These are phyloP conservation scores for Trypanosoma cruzi DNA, from an alignment of 208 protist species.

Conservation along the genomic window DNA sequence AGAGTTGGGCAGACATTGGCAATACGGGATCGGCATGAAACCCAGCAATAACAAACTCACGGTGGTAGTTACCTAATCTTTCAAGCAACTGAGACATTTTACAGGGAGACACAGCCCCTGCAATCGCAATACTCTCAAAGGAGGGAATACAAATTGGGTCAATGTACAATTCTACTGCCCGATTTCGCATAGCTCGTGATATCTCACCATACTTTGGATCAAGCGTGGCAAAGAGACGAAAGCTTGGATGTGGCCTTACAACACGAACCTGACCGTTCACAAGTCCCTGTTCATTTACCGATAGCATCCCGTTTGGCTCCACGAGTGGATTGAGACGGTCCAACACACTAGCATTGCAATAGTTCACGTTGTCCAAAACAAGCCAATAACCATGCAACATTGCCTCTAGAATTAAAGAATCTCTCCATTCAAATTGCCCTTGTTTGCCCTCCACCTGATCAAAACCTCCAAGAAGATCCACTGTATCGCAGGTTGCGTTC, in stretches of 20 bases:
- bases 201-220: constrained; percentile 98
- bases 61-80: constrained; percentile 67
- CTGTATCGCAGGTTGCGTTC: constrained; percentile 98
- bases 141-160: constrained; percentile 78
- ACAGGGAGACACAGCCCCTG: constrained; percentile 9
- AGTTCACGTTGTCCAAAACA: constrained; percentile 99
- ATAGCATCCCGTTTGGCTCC: constrained; percentile 96
- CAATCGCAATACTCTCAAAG: constrained; percentile 42
- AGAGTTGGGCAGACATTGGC: constrained; percentile 45
- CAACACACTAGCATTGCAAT: constrained; percentile 99
- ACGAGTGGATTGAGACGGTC: constrained; percentile 99
- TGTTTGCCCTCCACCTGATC: constrained; percentile 97
- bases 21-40: constrained; percentile 72
- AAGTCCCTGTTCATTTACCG: constrained; percentile 97
- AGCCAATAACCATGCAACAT: constrained; percentile 98
- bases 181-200: constrained; percentile 99
- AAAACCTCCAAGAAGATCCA: constrained; percentile 99
- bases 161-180: constrained; percentile 98
- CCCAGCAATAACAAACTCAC: constrained; percentile 57
- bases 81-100: constrained; percentile 24
- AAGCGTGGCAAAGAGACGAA: constrained; percentile 99
- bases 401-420: constrained; percentile 97
- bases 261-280: constrained; percentile 92
- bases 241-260: constrained; percentile 96
- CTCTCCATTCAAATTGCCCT: constrained; percentile 99